Percentiles rank a stretch among this genome's conserved stretches.
Evolutionary conservation across 2,329 filamentous ascomycete genomes (phyloP).

Genomic region (Fusarium sp.): DNA sequence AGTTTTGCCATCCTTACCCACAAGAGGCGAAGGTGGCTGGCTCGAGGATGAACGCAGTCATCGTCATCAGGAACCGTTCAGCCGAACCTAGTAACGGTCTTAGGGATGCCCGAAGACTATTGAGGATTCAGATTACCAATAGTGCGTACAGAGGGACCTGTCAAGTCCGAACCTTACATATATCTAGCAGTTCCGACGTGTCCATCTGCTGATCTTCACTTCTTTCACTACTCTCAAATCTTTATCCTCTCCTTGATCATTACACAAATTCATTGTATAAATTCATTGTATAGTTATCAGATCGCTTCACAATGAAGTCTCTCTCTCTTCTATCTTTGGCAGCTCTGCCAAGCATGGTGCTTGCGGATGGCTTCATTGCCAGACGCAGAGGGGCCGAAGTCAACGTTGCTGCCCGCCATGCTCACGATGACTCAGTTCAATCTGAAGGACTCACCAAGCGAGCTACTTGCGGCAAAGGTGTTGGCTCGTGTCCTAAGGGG

Average conservation of each 20-base stretch:
- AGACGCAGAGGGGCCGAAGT: slow-evolving; percentile 18
- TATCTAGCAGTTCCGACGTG: neutral
- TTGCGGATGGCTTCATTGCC: slow-evolving; percentile 13
- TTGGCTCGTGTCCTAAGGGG: slow-evolving; percentile 48
- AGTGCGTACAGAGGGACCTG: neutral
- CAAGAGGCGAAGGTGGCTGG: neutral
- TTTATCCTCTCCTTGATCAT: neutral
- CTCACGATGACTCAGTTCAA: neutral
- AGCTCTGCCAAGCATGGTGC: neutral
- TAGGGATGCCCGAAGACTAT: too few species aligned
- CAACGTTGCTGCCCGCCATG: slow-evolving; percentile 14
- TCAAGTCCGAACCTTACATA: neutral
- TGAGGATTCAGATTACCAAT: neutral
- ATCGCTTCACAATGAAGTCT: slow-evolving; percentile 14
- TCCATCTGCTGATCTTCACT: neutral
- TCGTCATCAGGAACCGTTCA: slow-evolving; percentile 3
- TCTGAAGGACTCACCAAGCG: slow-evolving; percentile 5
- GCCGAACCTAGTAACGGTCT: neutral
- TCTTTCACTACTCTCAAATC: neutral
- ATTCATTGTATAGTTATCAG: neutral
- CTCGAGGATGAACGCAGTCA: neutral
- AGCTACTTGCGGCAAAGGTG: slow-evolving; percentile 48
- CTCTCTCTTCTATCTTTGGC: slow-evolving; percentile 3
- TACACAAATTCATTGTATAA: neutral
- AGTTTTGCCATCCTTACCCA: neutral